A percentile compares a stretch with the other conserved stretches of the same genome.
These are phyloP conservation scores for Populus hybrid DNA, from an alignment of 441 rosid genomes.

Conservation along the genomic window DNA sequence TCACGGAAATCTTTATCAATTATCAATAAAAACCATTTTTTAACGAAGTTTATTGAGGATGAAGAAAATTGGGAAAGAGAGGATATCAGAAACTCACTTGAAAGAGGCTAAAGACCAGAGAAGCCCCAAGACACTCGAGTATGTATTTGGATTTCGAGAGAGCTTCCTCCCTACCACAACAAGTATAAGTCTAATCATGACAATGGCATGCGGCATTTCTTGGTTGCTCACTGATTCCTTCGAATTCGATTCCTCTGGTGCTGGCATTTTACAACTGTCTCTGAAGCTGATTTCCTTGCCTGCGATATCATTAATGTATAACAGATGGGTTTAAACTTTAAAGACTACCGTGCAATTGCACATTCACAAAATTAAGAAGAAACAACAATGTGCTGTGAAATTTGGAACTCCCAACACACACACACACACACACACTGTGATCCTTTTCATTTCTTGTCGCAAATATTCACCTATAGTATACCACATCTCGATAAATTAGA, in stretches of 20 bases:
- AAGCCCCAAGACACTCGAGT: slow-evolving; percentile 68
- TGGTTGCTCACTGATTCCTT: slow-evolving; percentile 30
- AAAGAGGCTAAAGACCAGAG: slow-evolving; percentile 76
- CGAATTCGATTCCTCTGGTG: slow-evolving; percentile 28
- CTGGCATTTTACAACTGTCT: slow-evolving; percentile 39
- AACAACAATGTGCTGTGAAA: too few species aligned
- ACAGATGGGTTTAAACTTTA: not conserved
- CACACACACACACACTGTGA: too few species aligned
- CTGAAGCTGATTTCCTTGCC: slow-evolving; percentile 75
- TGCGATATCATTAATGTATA: slow-evolving; percentile 12
- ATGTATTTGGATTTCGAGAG: slow-evolving; percentile 72
- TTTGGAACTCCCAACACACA: too few species aligned
- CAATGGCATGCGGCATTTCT: slow-evolving; percentile 60
- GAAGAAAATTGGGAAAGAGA: not conserved
- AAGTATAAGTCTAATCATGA: slow-evolving; percentile 63
- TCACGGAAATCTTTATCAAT: not conserved
- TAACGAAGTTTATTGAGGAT: not conserved
- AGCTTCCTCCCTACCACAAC: slow-evolving; percentile 76
- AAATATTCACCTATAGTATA: too few species aligned
- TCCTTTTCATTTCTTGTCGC: too few species aligned
- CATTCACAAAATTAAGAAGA: not conserved
- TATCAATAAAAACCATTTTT: not conserved
- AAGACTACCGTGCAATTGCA: not conserved
- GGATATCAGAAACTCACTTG: slow-evolving; percentile 36
- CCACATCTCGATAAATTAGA: too few species aligned